Evolutionary conservation across 2,329 filamentous ascomycete species (phyloP).

Genomic region (Alternaria viburni): DNA sequence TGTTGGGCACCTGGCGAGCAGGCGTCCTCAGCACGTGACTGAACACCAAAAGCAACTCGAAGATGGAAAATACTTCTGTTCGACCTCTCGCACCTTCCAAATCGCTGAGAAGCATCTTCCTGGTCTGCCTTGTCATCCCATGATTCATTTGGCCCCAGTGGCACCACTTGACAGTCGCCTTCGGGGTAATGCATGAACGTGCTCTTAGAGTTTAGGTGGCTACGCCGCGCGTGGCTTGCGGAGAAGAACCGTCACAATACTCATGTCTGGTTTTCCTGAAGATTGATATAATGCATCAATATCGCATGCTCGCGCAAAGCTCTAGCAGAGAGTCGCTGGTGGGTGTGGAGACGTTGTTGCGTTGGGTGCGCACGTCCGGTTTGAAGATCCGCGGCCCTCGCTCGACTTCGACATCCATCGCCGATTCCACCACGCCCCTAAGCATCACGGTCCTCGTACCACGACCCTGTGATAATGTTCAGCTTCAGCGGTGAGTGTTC

Average conservation of each 20-base stretch:
- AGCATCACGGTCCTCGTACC: not conserved
- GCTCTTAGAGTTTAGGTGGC: not conserved
- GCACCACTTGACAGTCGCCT: not conserved
- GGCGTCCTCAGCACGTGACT: conserved; percentile 5
- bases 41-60: not conserved
- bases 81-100: not conserved
- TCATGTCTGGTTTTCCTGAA: not conserved
- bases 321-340: not conserved
- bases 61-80: conserved; percentile 1
- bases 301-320: not conserved
- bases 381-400: conserved; percentile 6
- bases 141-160: not conserved
- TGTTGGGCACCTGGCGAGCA: not conserved
- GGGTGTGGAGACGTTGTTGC: conserved; percentile 12
- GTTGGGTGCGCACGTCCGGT: conserved; percentile 24
- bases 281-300: not conserved
- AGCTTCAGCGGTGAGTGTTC: conserved; percentile 46
- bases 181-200: not conserved
- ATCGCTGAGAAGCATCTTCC: not conserved
- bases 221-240: not conserved
- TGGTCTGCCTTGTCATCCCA: not conserved
- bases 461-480: conserved; percentile 37
- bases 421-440: conserved; percentile 6
- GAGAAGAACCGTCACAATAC: conserved; percentile 9
- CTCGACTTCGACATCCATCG: conserved; percentile 5